Conservation (phyloP, 2,329 filamentous ascomycete species). For the Ampelomyces quisqualis region DNA sequence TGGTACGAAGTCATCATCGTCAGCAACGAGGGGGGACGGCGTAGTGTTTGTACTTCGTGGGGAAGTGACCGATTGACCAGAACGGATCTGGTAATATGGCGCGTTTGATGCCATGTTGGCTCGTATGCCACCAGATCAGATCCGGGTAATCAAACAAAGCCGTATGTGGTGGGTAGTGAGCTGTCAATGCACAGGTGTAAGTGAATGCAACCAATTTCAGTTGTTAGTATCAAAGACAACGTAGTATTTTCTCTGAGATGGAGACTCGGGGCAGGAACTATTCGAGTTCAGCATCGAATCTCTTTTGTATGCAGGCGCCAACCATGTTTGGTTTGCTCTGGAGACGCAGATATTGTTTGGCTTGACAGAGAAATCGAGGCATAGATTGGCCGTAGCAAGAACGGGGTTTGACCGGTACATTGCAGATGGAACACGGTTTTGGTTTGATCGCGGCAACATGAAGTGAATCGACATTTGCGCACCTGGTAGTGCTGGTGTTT, state of each 20-base stretch:
- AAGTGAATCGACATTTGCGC: conserved; percentile 12
- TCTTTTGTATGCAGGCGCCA: conserved; percentile 20
- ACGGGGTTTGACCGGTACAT: conserved; percentile 9
- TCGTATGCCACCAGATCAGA: conserved; percentile 15
- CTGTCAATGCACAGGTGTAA: conserved; percentile 25
- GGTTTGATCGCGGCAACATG: conserved; percentile 7
- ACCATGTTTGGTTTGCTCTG: conserved; percentile 19
- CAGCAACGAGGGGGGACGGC: conserved; percentile 15
- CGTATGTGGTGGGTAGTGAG: conserved; percentile 7
- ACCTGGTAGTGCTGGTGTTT: conserved; percentile 33
- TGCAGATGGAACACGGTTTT: conserved; percentile 4
- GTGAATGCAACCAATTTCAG: conserved; percentile 17
- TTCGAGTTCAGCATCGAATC: conserved; percentile 13
- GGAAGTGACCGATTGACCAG: conserved; percentile 27
- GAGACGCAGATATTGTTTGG: conserved; percentile 12
- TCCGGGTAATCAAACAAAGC: conserved; percentile 14
- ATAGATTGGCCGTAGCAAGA: conserved; percentile 8
- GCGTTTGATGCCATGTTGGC: conserved; percentile 39
- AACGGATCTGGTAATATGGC: conserved; percentile 39
- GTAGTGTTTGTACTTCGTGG: conserved; percentile 27
- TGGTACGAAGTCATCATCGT: conserved; percentile 27
- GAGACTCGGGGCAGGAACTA: no score
- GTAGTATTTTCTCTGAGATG: no score
- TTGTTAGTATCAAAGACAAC: no score
- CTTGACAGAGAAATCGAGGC: conserved; percentile 13